A percentile compares a stretch with the other conserved stretches of the same genome.
Conservation (phyloP, 1,284 basidiomycete genomes). For the Irpex rosettiformis region DNA sequence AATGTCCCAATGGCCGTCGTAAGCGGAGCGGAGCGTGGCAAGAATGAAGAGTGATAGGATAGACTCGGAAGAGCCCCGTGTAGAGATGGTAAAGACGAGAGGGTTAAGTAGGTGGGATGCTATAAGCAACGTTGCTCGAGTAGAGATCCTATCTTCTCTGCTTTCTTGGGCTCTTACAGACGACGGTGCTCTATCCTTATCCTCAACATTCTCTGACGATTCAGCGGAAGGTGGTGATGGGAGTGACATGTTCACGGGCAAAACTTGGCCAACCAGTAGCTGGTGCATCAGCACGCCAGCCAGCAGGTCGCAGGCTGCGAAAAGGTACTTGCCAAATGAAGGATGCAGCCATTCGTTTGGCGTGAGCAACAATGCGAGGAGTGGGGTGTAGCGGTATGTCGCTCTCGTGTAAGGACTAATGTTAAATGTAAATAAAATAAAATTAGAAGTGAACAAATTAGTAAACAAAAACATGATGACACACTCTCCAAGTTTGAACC, state of each 20-base stretch:
- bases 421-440: conserved; percentile 8
- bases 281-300: conserved; percentile 79
- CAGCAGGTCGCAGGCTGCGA: conserved; percentile 82
- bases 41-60: conserved; percentile 83
- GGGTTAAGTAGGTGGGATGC: conserved; percentile 85
- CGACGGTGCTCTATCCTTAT: not conserved
- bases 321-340: conserved; percentile 88
- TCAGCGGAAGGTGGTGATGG: conserved; percentile 3
- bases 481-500: conserved; percentile 64
- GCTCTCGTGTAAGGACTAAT: conserved; percentile 88
- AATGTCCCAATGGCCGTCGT: conserved; percentile 49
- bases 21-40: conserved; percentile 60
- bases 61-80: conserved; percentile 92
- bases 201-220: not conserved
- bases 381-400: conserved; percentile 96
- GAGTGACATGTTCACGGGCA: conserved; percentile 24
- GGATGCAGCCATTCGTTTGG: conserved; percentile 81
- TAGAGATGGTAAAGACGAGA: conserved; percentile 93
- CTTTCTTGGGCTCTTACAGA: conserved; percentile 6
- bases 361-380: conserved; percentile 79
- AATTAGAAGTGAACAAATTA: conserved; percentile 9
- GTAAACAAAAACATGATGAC: conserved; percentile 23
- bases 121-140: conserved; percentile 49
- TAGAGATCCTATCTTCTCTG: conserved; percentile 11
- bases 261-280: conserved; percentile 53